These are phyloP conservation scores for Colletotrichum eremochloae DNA, from an alignment of 2,329 filamentous ascomycete species.

Conservation along the genomic window DNA sequence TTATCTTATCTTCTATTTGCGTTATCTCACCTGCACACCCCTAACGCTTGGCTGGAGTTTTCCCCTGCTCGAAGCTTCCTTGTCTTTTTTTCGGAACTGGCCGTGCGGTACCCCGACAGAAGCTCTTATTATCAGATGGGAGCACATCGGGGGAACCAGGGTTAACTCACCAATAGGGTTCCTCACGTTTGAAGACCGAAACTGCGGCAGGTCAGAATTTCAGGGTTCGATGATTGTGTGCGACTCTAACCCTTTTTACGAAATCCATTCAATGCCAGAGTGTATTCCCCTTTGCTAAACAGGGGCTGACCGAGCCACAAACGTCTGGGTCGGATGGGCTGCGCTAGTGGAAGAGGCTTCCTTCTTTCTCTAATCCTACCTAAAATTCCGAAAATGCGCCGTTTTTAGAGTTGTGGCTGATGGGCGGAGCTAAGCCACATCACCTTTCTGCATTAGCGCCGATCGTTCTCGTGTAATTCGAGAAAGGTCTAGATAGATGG, in stretches of 20 bases:
- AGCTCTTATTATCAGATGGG: slow-evolving; percentile 37
- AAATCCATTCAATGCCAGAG: too few relatives aligned
- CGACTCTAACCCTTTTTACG: neutral
- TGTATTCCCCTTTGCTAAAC: neutral
- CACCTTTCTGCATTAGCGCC: slow-evolving; percentile 38
- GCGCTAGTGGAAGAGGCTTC: slow-evolving; percentile 11
- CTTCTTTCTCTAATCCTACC: neutral
- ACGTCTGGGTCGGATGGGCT: neutral
- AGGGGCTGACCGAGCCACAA: neutral
- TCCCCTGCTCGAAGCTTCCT: slow-evolving; percentile 31
- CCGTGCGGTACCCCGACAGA: slow-evolving; percentile 37
- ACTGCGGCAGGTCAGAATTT: neutral
- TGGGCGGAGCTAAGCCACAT: slow-evolving; percentile 38
- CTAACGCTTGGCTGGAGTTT: neutral
- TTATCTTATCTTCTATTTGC: slow-evolving; percentile 2
- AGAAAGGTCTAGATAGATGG: slow-evolving; percentile 29
- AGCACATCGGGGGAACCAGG: slow-evolving; percentile 21
- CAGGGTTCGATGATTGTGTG: neutral
- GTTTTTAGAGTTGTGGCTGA: slow-evolving; percentile 43
- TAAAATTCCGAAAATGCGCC: slow-evolving; percentile 29
- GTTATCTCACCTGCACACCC: slow-evolving; percentile 30
- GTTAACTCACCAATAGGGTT: slow-evolving; percentile 6
- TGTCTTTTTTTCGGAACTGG: slow-evolving; percentile 31
- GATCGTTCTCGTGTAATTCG: slow-evolving; percentile 35
- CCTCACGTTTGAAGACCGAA: neutral